These are phyloP conservation scores for Cucurbita argyrosperma DNA, from an alignment of 306 rosid genomes.

Conservation along the genomic window DNA sequence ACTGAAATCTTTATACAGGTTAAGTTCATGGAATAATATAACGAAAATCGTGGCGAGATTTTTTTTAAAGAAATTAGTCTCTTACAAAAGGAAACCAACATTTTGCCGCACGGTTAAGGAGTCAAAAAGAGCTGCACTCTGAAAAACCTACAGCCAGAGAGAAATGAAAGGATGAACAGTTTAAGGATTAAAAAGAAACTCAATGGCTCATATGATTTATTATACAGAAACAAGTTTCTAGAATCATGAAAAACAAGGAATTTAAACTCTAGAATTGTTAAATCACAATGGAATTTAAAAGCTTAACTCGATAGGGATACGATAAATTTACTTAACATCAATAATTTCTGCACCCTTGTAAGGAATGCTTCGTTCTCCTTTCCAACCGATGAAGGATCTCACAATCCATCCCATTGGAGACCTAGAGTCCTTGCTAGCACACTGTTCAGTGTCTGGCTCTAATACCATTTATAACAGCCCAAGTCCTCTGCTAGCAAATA, in stretches of 20 bases:
- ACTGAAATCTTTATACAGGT: not conserved
- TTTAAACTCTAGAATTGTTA: not conserved
- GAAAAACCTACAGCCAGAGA: slow-evolving; percentile 61
- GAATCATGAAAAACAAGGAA: not conserved
- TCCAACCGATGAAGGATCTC: too few relatives aligned
- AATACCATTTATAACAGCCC: too few relatives aligned
- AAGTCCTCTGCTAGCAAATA: too few relatives aligned
- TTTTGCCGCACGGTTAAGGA: slow-evolving; percentile 92
- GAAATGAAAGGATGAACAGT: not conserved
- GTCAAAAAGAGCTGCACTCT: slow-evolving; percentile 99
- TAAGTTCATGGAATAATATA: not conserved
- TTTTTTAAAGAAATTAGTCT: not conserved
- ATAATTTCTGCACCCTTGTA: not conserved
- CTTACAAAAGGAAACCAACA: slow-evolving; percentile 98
- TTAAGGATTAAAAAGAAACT: not conserved
- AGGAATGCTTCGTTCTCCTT: too few relatives aligned
- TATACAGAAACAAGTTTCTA: not conserved
- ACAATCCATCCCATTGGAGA: too few relatives aligned
- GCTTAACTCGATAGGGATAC: not conserved
- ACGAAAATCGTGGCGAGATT: not conserved
- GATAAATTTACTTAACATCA: not conserved
- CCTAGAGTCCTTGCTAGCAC: too few relatives aligned
- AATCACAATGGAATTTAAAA: not conserved
- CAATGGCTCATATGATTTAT: not conserved
- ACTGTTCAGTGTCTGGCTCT: too few relatives aligned